Conservation (phyloP, 192 early-diverging fungal genomes). For the Umbelopsis sp. region DNA sequence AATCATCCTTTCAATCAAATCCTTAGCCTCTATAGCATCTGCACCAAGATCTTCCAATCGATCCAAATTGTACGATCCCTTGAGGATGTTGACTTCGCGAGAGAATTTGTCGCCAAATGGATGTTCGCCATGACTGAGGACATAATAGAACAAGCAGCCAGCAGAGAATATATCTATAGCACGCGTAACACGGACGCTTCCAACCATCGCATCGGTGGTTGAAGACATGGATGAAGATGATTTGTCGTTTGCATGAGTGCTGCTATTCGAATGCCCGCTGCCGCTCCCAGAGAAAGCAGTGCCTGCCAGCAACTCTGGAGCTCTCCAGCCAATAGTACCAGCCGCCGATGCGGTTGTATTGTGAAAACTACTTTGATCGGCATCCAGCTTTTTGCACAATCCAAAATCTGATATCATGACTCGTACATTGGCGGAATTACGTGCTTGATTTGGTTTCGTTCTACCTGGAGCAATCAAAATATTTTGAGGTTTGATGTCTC, state of each 20-base stretch:
- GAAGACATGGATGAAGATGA: slow-evolving; percentile 32
- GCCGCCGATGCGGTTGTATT: slow-evolving; percentile 81
- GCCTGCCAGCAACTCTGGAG: slow-evolving; percentile 77
- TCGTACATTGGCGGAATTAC: slow-evolving; percentile 45
- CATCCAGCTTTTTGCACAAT: slow-evolving; percentile 90
- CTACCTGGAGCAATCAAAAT: slow-evolving; percentile 79
- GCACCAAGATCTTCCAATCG: slow-evolving; percentile 70
- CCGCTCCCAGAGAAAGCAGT: slow-evolving; percentile 19
- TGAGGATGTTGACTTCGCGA: slow-evolving; percentile 90
- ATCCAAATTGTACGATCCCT: slow-evolving; percentile 71
- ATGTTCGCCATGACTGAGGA: slow-evolving; percentile 86
- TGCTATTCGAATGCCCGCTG: slow-evolving; percentile 7
- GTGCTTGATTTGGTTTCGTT: slow-evolving; percentile 20
- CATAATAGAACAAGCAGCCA: slow-evolving; percentile 96
- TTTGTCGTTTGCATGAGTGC: not conserved
- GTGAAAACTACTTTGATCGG: slow-evolving; percentile 92
- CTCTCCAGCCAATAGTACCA: slow-evolving; percentile 97
- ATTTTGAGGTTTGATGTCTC: slow-evolving; percentile 98
- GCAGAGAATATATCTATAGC: slow-evolving; percentile 96
- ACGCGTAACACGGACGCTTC: slow-evolving; percentile 67
- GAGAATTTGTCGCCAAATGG: slow-evolving; percentile 94
- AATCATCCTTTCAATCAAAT: slow-evolving; percentile 92
- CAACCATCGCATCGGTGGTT: slow-evolving; percentile 33
- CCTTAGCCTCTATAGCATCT: slow-evolving; percentile 83
- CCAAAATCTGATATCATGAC: slow-evolving; percentile 98